Evolutionary conservation across 2,329 filamentous ascomycete genomes (phyloP), one percentile per base, ranked within the genome.

Genomic region (Lasiodiplodia theobromae): DNA sequence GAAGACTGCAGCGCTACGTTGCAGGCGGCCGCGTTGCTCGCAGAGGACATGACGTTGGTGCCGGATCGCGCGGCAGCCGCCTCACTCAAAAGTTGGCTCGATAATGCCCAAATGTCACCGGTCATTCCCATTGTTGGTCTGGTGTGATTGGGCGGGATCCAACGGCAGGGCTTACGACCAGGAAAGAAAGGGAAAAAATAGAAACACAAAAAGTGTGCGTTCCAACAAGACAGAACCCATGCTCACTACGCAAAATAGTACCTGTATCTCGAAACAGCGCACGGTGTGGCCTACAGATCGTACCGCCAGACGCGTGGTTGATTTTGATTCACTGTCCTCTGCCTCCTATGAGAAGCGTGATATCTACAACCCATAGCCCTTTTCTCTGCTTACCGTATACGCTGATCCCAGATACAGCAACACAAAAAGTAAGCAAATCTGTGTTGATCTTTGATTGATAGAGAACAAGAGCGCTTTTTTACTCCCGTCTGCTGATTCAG

Each of bases 101-200:
- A 62, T 38, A 49, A 23, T 23, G 37, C 8, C 21, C 56, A 60
- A 25, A n/a, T 49, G 23, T 49, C 40, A 34, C 25, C 49, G 57
- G 57, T 18, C 18, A 31, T 49, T 28, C 38, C 58, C 58, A 51
- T 28, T 31, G 58, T 63, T 63, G 58, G 58, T 51, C 58, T 34
- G 58, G 58, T 28, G 18, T 63, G 40, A 63, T 63, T 63, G 40
- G 58, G 58, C 21, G 31, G 58, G 44, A 63, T 51, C 40, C 58
- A 37, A 14, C 58, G 18, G 40, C 28, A 51, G 54, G 34, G 34
- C 34, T 58, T 58, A 58, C 54, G 34, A 7, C 11, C 11, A 18
- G 38, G 21, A 47, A 47, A 10, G 44, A 47, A 47, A 21, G 44
- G 44, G 7, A 47, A 40, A 63, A 63, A 63, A 63, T 49, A 63